These are phyloP conservation scores for Ustilago loliicola DNA, from an alignment of 1,284 basidiomycete species.

Conservation along the genomic window DNA sequence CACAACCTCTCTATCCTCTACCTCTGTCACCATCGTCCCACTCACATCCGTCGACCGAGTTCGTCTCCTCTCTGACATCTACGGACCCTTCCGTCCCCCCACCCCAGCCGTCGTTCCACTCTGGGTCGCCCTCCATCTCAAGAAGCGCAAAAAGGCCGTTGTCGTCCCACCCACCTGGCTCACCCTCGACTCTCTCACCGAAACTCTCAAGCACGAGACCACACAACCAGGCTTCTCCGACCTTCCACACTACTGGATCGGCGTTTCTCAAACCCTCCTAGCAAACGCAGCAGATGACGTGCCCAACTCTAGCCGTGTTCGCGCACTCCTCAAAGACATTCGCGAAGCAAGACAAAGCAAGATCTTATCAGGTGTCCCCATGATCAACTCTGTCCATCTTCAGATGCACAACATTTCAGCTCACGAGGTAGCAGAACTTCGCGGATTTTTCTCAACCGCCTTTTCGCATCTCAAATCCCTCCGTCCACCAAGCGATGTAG, in stretches of 20 bases:
- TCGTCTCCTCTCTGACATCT: slow-evolving; percentile 71
- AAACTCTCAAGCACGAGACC: slow-evolving; percentile 67
- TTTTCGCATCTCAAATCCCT: slow-evolving; percentile 58
- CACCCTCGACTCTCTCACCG: slow-evolving; percentile 82
- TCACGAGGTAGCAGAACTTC: slow-evolving; percentile 65
- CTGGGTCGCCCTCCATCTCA: slow-evolving; percentile 94
- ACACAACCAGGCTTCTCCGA: slow-evolving; percentile 63
- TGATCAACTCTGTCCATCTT: slow-evolving; percentile 74
- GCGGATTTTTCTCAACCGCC: slow-evolving; percentile 65
- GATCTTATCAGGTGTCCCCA: slow-evolving; percentile 81
- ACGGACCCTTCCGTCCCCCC: slow-evolving; percentile 92
- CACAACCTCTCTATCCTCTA: slow-evolving; percentile 50
- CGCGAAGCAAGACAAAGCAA: slow-evolving; percentile 95
- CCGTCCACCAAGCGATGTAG: slow-evolving; percentile 27
- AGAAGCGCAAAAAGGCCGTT: slow-evolving; percentile 91
- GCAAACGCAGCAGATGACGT: slow-evolving; percentile 84
- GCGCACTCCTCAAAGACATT: slow-evolving; percentile 89
- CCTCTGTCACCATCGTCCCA: slow-evolving; percentile 60
- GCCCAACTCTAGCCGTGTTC: slow-evolving; percentile 82
- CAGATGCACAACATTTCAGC: slow-evolving; percentile 69
- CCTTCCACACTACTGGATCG: slow-evolving; percentile 70
- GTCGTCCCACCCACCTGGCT: slow-evolving; percentile 92
- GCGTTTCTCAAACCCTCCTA: slow-evolving; percentile 34
- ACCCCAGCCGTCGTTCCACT: slow-evolving; percentile 84
- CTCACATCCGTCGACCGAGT: slow-evolving; percentile 64